Conservation (phyloP, 129 eudicot species). For the Arctium minus region DNA sequence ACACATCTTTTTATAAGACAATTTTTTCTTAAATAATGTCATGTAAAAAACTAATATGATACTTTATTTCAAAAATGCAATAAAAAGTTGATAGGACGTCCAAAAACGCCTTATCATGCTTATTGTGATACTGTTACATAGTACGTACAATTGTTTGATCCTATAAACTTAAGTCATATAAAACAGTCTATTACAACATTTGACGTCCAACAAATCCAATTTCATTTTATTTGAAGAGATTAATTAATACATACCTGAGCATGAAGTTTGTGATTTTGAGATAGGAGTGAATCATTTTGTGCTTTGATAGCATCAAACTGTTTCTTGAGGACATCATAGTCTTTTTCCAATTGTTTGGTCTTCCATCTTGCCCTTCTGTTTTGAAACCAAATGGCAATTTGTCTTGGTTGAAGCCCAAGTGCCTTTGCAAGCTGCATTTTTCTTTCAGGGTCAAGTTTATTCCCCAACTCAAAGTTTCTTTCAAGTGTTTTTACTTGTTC, state of each 20-base stretch:
- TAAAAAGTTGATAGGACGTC: not conserved
- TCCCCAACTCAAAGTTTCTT: constrained; percentile 83
- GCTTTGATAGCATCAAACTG: constrained; percentile 83
- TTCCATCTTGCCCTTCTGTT: constrained; percentile 98
- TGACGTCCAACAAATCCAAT: not conserved
- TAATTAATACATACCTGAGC: constrained; percentile 45
- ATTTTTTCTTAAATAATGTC: not conserved
- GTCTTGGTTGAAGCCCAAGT: constrained; percentile 93
- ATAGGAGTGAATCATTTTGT: constrained; percentile 77
- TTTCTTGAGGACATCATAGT: constrained; percentile 73
- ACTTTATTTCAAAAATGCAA: not conserved
- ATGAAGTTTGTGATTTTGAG: constrained; percentile 79
- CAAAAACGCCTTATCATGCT: not conserved
- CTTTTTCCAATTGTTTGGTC: constrained; percentile 91
- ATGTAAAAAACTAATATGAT: not conserved
- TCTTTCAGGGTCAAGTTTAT: constrained; percentile 92
- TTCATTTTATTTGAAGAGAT: not conserved
- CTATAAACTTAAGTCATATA: not conserved
- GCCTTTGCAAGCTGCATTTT: constrained; percentile 91
- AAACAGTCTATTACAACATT: not conserved
- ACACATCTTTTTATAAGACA: not conserved
- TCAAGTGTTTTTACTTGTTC: constrained; percentile 93
- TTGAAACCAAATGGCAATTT: constrained; percentile 94
- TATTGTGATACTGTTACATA: not conserved
- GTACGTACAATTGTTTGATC: not conserved